phyloP scores from a whole-genome alignment of 768 basidiomycete genomes.

The Pisolithus albus region DNA sequence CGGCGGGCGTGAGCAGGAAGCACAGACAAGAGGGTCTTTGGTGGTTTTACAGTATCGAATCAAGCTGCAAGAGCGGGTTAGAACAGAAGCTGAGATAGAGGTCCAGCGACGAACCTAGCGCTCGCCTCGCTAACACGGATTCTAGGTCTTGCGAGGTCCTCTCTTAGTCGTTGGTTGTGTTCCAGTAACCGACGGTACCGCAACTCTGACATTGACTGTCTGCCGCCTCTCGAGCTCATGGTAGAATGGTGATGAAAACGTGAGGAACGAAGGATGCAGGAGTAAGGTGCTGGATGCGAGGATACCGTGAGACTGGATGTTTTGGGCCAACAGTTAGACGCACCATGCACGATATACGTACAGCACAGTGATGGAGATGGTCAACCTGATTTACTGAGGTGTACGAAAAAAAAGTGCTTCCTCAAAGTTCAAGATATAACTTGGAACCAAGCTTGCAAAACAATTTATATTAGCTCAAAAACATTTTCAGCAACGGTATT shows the following conservation, averaged over 20 bases:
- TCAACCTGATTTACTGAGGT: not conserved
- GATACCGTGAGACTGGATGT: slow-evolving; percentile 4
- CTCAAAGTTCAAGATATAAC: too few relatives aligned
- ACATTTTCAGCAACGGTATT: too few relatives aligned
- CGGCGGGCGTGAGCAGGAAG: slow-evolving; percentile 1
- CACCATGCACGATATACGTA: not conserved
- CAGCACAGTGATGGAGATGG: not conserved
- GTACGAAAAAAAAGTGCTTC: too few relatives aligned
- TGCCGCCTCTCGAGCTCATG: slow-evolving; percentile 60
- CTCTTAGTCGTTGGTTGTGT: slow-evolving; percentile 65
- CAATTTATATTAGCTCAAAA: too few relatives aligned
- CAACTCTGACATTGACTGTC: slow-evolving; percentile 74
- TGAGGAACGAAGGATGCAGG: not conserved
- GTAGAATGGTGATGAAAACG: slow-evolving; percentile 3
- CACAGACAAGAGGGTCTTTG: slow-evolving; percentile 57
- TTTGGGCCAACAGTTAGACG: not conserved
- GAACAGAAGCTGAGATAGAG: not conserved
- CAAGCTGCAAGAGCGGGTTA: slow-evolving; percentile 37
- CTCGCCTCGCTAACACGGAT: slow-evolving; percentile 70
- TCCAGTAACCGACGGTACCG: slow-evolving; percentile 72
- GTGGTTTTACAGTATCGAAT: slow-evolving; percentile 72
- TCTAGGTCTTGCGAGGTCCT: slow-evolving; percentile 66
- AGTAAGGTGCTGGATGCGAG: not conserved
- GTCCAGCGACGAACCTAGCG: slow-evolving; percentile 41
- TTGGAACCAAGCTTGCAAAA: too few relatives aligned